phyloP scores from a whole-genome alignment of 306 rosid genomes.

The Alnus rubra region DNA sequence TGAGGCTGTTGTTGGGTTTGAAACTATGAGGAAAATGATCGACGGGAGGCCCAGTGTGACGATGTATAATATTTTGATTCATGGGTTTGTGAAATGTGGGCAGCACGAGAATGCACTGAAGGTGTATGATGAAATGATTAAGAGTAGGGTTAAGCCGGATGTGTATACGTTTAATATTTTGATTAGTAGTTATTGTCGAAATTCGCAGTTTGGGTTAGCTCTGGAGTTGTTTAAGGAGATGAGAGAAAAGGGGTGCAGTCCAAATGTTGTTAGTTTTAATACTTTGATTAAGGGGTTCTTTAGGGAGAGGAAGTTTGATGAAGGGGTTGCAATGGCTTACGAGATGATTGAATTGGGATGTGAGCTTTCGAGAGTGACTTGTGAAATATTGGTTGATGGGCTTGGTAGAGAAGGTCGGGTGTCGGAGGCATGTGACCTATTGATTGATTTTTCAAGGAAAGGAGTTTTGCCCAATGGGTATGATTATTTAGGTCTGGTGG shows the following conservation, averaged over 20 bases:
- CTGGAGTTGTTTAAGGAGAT: constrained; percentile 75
- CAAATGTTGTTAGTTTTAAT: constrained; percentile 88
- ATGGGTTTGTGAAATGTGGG: constrained; percentile 75
- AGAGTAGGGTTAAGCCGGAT: constrained; percentile 64
- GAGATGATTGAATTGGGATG: constrained; percentile 76
- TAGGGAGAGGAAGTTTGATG: constrained; percentile 58
- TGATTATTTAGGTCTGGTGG: constrained; percentile 65
- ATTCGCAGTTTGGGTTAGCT: constrained; percentile 53
- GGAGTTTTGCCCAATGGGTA: constrained; percentile 59
- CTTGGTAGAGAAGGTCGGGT: constrained; percentile 56
- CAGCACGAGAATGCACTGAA: constrained; percentile 46
- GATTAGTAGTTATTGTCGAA: constrained; percentile 73
- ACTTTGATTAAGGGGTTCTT: constrained; percentile 83
- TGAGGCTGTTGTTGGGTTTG: constrained; percentile 58
- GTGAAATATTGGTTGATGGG: constrained; percentile 78
- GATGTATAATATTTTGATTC: constrained; percentile 61
- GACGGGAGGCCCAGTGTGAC: constrained; percentile 67
- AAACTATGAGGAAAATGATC: constrained; percentile 56
- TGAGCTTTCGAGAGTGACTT: constrained; percentile 58
- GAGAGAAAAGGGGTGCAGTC: constrained; percentile 70
- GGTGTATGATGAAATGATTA: constrained; percentile 52
- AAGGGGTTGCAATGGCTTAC: constrained; percentile 75
- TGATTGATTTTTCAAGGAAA: constrained; percentile 56
- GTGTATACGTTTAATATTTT: constrained; percentile 80
- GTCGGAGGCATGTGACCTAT: constrained; percentile 50